Evolutionary conservation across 306 rosid genomes (phyloP), one percentile per base, ranked within the genome.

Genomic region (Canavalia gladiata): DNA sequence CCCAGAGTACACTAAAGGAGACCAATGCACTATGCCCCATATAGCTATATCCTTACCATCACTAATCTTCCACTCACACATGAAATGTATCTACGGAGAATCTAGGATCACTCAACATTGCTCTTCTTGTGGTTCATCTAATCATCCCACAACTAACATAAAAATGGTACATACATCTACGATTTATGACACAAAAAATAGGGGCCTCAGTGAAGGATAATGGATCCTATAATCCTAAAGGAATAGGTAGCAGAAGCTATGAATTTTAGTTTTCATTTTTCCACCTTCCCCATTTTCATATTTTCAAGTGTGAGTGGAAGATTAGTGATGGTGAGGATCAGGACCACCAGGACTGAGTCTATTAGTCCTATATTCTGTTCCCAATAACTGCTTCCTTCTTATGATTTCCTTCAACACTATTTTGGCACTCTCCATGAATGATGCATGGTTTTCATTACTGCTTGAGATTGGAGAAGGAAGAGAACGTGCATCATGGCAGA

Each of bases 341-440:
- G 91, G 91, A 11, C 91, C 91, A 8, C 76, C 87, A 0, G 91
- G 91, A 75, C 91, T 86, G 18, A 86, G 73, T 0, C 91, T 65
- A 72, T 45, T 46, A 18, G 81, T 74, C n/a, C 52, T 9, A 39
- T 70, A 57, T 1, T 70, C 5, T 8, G 83, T 76, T 76, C 79
- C 87, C 72, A 84, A 56, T 69, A 83, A 37, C 6, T 50, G 68
- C 49, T 74, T 78, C 67, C 88, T 86, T 54, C 79, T 80, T 0
- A 62, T 66, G 60, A 79, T 83, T 39, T 81, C 89, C 79, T 86
- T 81, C 88, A 70, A 68, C 57, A 83, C 83, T 50, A 68, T 79
- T 59, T 68, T 70, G n/a, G 82, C 76, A 56, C 79, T 81, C 68
- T 81, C 75, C 64, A 55, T 1, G 66, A 83, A 77, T 9, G 51